Evolutionary conservation across 768 basidiomycete species (phyloP), one percentile per base, ranked within the genome.

Genomic region (Lactifluus subvellereus): DNA sequence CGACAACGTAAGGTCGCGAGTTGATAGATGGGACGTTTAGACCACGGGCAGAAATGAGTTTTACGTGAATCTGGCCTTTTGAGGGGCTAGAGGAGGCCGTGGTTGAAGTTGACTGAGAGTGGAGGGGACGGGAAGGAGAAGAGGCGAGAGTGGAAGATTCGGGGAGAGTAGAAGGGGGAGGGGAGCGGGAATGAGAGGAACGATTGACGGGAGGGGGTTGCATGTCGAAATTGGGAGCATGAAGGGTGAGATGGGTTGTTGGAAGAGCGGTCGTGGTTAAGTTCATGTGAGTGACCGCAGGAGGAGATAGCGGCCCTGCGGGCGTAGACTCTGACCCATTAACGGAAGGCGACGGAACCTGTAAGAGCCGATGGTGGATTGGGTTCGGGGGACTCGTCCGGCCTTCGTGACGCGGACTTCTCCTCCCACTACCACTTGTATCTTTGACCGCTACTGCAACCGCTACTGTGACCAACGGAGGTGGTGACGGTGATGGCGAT

Each of bases 1-100:
- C 94, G 73, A 98, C 95, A 69, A 94, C 91, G 73, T 99, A 98
- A 18, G 94, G 91, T 0, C 85, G 80, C 4, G 89, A 85, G 65
- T 79, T 73, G 48, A 81, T 69, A 14, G 85, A 81, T 49, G 80
- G 80, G 57, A 94, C 87, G 66, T 86, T 86, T 72, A 99, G 87
- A 10, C 82, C 84, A 53, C 92, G 84, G 13, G 92, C 97, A 67
- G 88, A 86, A 74, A 99, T 93, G 72, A 99, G 85, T 76, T 98
- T 98, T 76, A 99, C 89, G 70, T 92, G 91, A 59, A 99, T 88
- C 76, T 94, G 93, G 64, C 90, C 90, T 70, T 76, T 79, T 64
- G 80, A 77, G 10, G 77, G 72, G 42, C 73, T 73, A 3, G 77
- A 73, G 49, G 69, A 16, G 48, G 69, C 30, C 30, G 58, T 11